Base-by-base conservation (phyloP, 2,329 filamentous ascomycete species). In the Cadophora sp. region DNA sequence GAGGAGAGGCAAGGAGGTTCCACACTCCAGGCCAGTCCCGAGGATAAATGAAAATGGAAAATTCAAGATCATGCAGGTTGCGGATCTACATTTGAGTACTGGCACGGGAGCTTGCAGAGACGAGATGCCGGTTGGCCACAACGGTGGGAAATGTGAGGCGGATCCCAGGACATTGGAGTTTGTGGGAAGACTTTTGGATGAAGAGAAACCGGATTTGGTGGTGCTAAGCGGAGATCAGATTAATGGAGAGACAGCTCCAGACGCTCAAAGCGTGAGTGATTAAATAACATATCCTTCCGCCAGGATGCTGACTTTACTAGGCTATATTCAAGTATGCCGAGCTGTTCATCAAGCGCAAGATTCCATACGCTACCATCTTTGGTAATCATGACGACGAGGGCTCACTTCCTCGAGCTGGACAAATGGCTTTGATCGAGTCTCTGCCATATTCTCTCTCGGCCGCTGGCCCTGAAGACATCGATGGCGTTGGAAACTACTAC, bases 1-100 rank as follows among this genome's bases (percentile, higher is more conserved):
- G 61, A 88, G 93, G 62, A 87, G 92, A 74, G 95, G 96, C 1
- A 83, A 85, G 62, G 87, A 87, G 26, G 82, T 83, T 26, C 87
- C 90, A 72, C 79, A 85, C 43, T 86, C 89, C 75, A 94, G 91
- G 78, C 91, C 92, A 0, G 83, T 88, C 48, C 92, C 91, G 12
- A 88, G 92, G 68, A 93, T 99, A 71, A 87, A 88, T 53, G 93
- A 97, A 70, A 93, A 96, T 77, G 96, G 95, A 34, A 93, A 91
- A 74, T 98, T 98, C 83, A 98, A 98, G 83, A 97, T 99, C 72
- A 89, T 99, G 86, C 96, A 99, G 80, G 84, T 97, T 65, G 92
- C 94, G n/a, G 96, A 99, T 81, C 82, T 98, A 69, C 96, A 99
- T 80, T 82, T 99, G 66, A 95, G 93, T 76, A 99, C 96, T 2